phyloP scores from a whole-genome alignment of 2,329 filamentous ascomycete species.

The Fusarium illudens region DNA sequence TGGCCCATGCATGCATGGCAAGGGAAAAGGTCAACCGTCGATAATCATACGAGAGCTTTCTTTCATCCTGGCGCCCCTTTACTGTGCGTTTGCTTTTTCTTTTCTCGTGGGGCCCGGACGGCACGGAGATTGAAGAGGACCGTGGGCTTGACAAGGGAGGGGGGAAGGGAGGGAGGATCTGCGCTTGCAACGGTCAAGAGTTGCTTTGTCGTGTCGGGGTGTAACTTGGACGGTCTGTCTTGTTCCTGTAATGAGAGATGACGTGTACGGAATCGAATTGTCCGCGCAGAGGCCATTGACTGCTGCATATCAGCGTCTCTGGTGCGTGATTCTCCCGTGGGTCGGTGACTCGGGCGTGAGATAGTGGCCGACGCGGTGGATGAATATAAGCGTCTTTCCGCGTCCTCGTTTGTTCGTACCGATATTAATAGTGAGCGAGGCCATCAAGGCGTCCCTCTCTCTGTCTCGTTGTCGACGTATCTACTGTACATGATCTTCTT shows the following conservation, averaged over 20 bases:
- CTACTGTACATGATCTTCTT: slow-evolving; percentile 27
- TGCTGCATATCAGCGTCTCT: neutral
- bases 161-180: neutral
- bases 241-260: neutral
- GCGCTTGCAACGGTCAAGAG: neutral
- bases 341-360: neutral
- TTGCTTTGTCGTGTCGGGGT: neutral
- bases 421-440: slow-evolving; percentile 35
- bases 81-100: neutral
- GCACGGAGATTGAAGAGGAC: slow-evolving; percentile 34
- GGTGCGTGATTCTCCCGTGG: neutral
- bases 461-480: slow-evolving; percentile 24
- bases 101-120: slow-evolving; percentile 3
- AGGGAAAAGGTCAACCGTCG: slow-evolving; percentile 6
- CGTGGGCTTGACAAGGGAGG: slow-evolving; percentile 1
- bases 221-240: neutral
- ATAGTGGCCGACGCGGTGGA: neutral
- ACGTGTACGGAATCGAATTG: slow-evolving; percentile 19
- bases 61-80: neutral
- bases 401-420: slow-evolving; percentile 1
- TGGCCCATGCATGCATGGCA: neutral
- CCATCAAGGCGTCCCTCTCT: slow-evolving; percentile 34
- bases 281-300: slow-evolving; percentile 9
- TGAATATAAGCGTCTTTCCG: neutral
- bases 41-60: slow-evolving; percentile 25